Conservation (phyloP, 2,329 filamentous ascomycete species). For the Thyridium curvatum region DNA sequence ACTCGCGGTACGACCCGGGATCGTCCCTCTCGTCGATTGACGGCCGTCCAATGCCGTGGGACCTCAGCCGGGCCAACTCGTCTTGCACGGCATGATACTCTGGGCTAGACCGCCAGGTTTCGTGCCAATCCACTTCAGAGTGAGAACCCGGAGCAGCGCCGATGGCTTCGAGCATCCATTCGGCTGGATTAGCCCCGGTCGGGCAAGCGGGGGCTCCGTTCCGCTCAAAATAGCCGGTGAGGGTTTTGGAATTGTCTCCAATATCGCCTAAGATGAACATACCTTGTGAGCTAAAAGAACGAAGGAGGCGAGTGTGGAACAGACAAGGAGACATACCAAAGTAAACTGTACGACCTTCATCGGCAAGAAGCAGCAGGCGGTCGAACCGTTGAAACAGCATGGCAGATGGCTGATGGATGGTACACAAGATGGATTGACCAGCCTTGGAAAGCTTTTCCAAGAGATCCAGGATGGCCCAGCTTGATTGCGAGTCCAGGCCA, state of each 20-base stretch:
- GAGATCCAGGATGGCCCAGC: background rate
- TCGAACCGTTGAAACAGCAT: slow-evolving; percentile 88
- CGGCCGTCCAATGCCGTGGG: slow-evolving; percentile 14
- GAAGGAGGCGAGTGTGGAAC: too few relatives aligned
- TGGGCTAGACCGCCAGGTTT: slow-evolving; percentile 22
- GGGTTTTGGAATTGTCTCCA: slow-evolving; percentile 31
- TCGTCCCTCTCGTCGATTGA: slow-evolving; percentile 24
- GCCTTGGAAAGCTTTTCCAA: background rate
- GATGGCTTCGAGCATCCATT: slow-evolving; percentile 16
- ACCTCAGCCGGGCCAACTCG: slow-evolving; percentile 15
- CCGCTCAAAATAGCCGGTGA: slow-evolving; percentile 52
- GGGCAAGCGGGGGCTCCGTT: slow-evolving; percentile 52
- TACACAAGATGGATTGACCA: slow-evolving; percentile 64
- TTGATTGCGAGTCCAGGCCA: slow-evolving; percentile 33
- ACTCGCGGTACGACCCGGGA: slow-evolving; percentile 44
- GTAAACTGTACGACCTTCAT: slow-evolving; percentile 1
- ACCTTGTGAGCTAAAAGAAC: too few relatives aligned
- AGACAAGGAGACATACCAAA: slow-evolving; percentile 41
- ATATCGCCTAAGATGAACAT: background rate
- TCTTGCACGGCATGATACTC: slow-evolving; percentile 16
- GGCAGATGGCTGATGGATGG: slow-evolving; percentile 85
- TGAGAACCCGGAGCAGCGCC: slow-evolving; percentile 37
- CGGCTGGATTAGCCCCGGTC: slow-evolving; percentile 6
- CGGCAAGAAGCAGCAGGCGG: slow-evolving; percentile 36
- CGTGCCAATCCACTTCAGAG: slow-evolving; percentile 21